Percentiles rank a stretch among this genome's conserved stretches.
These are phyloP conservation scores for Solanum hybrid DNA, from an alignment of 305 asterid species.

Conservation along the genomic window DNA sequence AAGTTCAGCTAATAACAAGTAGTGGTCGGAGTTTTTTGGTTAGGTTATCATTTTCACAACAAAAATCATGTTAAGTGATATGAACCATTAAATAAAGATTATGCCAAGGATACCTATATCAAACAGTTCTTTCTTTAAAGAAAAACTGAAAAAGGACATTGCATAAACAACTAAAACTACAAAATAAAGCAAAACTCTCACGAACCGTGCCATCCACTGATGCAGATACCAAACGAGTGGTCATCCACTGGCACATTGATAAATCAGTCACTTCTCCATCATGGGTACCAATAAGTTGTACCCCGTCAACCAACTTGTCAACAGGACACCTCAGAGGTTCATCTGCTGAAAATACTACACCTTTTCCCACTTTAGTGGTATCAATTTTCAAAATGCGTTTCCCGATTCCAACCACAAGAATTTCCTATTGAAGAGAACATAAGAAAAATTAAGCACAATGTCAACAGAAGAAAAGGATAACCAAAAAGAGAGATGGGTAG, in stretches of 20 bases:
- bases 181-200: slow-evolving; percentile 4
- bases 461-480: neutral
- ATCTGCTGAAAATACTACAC: slow-evolving; percentile 58
- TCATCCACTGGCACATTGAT: slow-evolving; percentile 99
- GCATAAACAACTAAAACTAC: neutral
- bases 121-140: neutral
- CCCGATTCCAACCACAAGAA: slow-evolving; percentile 85
- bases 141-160: neutral
- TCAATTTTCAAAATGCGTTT: slow-evolving; percentile 64
- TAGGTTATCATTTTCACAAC: neutral
- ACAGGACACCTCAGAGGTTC: slow-evolving; percentile 72
- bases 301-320: slow-evolving; percentile 68
- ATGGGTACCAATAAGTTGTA: slow-evolving; percentile 83
- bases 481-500: neutral
- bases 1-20: neutral
- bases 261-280: slow-evolving; percentile 92
- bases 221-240: slow-evolving; percentile 84
- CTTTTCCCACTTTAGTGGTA: slow-evolving; percentile 78
- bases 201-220: slow-evolving; percentile 92
- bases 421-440: slow-evolving; percentile 46
- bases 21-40: neutral
- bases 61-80: neutral
- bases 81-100: neutral
- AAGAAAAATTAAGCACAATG: slow-evolving; percentile 5
- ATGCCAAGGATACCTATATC: neutral